Evolutionary conservation across 2,329 filamentous ascomycete genomes (phyloP), one percentile per base, ranked within the genome.

Genomic region (Apiospora kogelbergensis): DNA sequence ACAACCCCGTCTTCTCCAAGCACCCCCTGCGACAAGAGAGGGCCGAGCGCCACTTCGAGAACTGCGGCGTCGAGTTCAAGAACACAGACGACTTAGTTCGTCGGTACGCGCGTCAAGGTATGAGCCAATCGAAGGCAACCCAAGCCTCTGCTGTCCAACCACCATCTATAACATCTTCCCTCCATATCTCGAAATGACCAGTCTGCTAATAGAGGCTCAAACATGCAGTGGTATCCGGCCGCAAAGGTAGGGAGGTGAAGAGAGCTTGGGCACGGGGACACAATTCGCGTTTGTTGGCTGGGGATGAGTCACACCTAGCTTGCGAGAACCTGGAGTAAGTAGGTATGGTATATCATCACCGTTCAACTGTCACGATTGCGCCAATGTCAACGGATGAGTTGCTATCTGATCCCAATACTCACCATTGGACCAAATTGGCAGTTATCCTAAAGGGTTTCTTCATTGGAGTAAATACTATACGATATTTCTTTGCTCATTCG

Each of bases 101-200:
- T n/a, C 69, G 65, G 22, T 68, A 70, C n/a, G 69, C 69, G 11
- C 67, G 37, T 60, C 11, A 66, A 66, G 67, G 69, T 70, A 46
- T 42, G 65, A 15, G 13, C 3, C 40, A 42, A 15, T 66, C n/a
- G n/a, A 41, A 20, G 3, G 10, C n/a, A 15, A 3, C 1, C 1
- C 2, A 42, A 57, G 6, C 1, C 26, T 9, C 6, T 11, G 17
- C 17, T 37, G 2, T 1, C 53, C 6, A 5, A 37, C 6, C 17
- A 2, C 6, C 4, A 20, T 9, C 1, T 13, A 5, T 48, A 2
- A 5, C 7, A 22, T 17, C 26, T 5, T 11, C 5, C 15, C 2
- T 37, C 17, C 42, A n/a, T 15, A 33, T 4, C 15, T 30, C 9
- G 48, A n/a, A 3, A 17, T 37, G 9, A 6, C 24, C 13, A 6